phyloP scores from a whole-genome alignment of 805 yeast species.

The Zygoascus flipseniorum region DNA sequence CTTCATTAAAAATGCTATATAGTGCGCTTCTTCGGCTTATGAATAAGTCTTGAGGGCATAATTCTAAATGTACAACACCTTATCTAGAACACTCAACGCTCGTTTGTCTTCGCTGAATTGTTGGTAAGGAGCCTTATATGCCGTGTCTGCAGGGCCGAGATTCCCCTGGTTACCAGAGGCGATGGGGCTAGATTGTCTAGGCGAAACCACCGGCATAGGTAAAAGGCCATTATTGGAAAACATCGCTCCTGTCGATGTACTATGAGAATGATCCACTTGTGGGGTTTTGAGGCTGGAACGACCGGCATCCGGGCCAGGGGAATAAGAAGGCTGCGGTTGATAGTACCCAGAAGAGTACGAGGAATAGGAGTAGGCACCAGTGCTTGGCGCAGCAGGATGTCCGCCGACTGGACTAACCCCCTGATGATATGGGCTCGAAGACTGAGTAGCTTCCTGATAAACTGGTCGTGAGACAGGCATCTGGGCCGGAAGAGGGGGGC shows the following conservation, averaged over 20 bases:
- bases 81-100: conserved; percentile 13
- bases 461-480: neutral
- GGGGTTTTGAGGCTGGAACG: neutral
- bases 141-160: neutral
- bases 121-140: neutral
- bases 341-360: neutral
- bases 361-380: neutral
- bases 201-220: neutral
- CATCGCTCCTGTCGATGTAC: neutral
- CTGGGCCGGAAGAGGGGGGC: neutral
- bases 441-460: neutral
- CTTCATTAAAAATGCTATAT: no score
- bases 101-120: conserved; percentile 11
- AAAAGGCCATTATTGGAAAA: neutral
- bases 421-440: neutral
- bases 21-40: no score
- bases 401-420: neutral
- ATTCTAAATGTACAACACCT: conserved; percentile 8
- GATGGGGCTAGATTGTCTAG: neutral
- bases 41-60: no score
- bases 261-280: neutral
- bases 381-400: neutral
- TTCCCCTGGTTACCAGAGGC: neutral
- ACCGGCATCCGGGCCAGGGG: neutral
- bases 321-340: neutral